These are phyloP conservation scores for Talaromyces thailandensis DNA, from an alignment of 495 filamentous ascomycete species.

Conservation along the genomic window DNA sequence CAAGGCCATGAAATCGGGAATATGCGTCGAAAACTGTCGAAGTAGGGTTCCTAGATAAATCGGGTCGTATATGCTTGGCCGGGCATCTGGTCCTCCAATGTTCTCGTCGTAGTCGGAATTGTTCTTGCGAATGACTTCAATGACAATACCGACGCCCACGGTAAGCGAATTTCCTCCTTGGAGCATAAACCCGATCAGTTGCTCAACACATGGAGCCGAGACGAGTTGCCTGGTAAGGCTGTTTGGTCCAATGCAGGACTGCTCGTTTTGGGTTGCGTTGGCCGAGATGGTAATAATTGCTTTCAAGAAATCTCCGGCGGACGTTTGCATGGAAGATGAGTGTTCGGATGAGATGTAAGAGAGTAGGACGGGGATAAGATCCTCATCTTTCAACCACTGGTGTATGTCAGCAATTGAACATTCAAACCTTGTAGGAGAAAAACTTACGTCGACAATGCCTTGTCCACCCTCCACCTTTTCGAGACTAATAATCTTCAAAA, in stretches of 20 bases:
- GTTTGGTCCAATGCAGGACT: constrained; percentile 95
- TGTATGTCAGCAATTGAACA: constrained; percentile 5
- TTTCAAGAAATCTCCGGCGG: constrained; percentile 95
- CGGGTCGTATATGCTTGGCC: constrained; percentile 78
- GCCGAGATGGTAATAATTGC: constrained; percentile 98
- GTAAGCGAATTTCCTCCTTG: constrained; percentile 89
- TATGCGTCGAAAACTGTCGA: constrained; percentile 77
- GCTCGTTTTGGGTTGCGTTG: constrained; percentile 95
- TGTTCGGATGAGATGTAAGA: constrained; percentile 79
- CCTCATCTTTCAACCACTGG: constrained; percentile 87
- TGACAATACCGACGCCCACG: constrained; percentile 93
- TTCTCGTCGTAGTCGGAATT: constrained; percentile 98
- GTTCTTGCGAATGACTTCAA: constrained; percentile 98
- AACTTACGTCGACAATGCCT: constrained; percentile 85
- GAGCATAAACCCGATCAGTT: constrained; percentile 83
- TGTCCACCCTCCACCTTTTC: constrained; percentile 87
- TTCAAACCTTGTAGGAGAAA: not conserved
- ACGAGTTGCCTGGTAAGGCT: constrained; percentile 93
- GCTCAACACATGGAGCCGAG: constrained; percentile 74
- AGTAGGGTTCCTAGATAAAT: constrained; percentile 96
- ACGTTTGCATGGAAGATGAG: constrained; percentile 82
- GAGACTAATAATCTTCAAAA: constrained; percentile 94
- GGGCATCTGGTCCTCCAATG: constrained; percentile 62
- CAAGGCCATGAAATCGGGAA: constrained; percentile 93
- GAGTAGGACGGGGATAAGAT: constrained; percentile 81